phyloP scores from a whole-genome alignment of 2,329 filamentous ascomycete species.

The Coniochaeta ligniaria region DNA sequence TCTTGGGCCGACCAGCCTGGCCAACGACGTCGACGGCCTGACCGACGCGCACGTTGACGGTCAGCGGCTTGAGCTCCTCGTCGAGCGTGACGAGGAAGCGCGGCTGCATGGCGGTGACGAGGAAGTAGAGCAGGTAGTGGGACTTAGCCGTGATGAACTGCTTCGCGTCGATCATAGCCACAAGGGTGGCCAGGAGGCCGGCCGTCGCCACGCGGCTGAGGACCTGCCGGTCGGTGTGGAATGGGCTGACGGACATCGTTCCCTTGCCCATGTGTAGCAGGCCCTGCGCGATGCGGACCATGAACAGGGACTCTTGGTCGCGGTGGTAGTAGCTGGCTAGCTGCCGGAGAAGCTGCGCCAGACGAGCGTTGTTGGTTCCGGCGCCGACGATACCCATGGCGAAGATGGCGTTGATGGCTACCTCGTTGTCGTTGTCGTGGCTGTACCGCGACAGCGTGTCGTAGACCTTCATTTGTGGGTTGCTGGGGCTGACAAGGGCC shows the following conservation, averaged over 20 bases:
- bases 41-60: constrained; percentile 92
- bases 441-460: constrained; percentile 96
- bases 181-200: constrained; percentile 80
- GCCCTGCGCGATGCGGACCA: constrained; percentile 98
- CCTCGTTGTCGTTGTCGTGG: constrained; percentile 97
- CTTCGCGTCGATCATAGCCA: constrained; percentile 94
- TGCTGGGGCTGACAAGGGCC: constrained; percentile 93
- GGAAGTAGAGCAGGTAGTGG: constrained; percentile 96
- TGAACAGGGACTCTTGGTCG: constrained; percentile 93
- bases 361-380: constrained; percentile 93
- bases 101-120: constrained; percentile 94
- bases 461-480: constrained; percentile 99
- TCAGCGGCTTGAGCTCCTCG: constrained; percentile 87
- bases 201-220: constrained; percentile 86
- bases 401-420: constrained; percentile 97
- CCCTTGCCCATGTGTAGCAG: constrained; percentile 99
- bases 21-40: constrained; percentile 98
- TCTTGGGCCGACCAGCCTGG: constrained; percentile 94
- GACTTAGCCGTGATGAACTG: constrained; percentile 60
- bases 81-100: constrained; percentile 94
- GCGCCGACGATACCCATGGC: constrained; percentile 97
- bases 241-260: constrained; percentile 91
- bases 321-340: constrained; percentile 97
- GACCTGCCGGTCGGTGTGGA: constrained; percentile 96
- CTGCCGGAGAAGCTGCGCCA: constrained; percentile 90